Conservation (phyloP, 179 eudicot genomes). For the Camellia oleifera region DNA sequence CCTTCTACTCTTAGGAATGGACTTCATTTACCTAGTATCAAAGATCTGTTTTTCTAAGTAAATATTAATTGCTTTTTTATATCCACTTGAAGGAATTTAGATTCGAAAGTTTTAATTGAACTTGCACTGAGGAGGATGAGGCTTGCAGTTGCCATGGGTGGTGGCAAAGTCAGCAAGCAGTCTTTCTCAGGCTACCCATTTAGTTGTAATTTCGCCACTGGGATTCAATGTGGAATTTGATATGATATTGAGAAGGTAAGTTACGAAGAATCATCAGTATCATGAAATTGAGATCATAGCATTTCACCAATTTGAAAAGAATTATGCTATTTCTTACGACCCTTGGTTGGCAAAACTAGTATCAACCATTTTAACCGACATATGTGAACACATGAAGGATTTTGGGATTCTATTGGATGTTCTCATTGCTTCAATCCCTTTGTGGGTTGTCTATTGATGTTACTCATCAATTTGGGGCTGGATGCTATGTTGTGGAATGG, state of each 20-base stretch:
- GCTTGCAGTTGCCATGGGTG: constrained; percentile 64
- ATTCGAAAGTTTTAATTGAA: constrained; percentile 40
- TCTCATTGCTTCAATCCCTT: background rate
- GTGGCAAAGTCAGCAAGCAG: constrained; percentile 62
- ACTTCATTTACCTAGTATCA: background rate
- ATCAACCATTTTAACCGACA: background rate
- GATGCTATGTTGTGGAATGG: background rate
- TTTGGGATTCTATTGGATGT: background rate
- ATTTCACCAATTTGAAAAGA: background rate
- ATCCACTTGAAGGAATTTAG: constrained; percentile 27
- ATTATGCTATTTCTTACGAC: background rate
- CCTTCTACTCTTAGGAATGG: constrained; percentile 7
- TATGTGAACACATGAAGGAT: background rate
- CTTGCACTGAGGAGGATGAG: constrained; percentile 62
- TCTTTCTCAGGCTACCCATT: constrained; percentile 68
- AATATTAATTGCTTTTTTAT: constrained; percentile 1
- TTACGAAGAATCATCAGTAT: constrained; percentile 5
- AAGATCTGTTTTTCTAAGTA: background rate
- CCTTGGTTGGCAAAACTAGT: background rate
- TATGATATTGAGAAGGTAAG: constrained; percentile 49
- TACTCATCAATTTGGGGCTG: background rate
- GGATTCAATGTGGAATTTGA: constrained; percentile 40
- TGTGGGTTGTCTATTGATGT: background rate
- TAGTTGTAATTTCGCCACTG: constrained; percentile 54
- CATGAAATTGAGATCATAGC: background rate